Conservation (phyloP, 2,329 filamentous ascomycete genomes). For the Pseudogymnoascus sp. region DNA sequence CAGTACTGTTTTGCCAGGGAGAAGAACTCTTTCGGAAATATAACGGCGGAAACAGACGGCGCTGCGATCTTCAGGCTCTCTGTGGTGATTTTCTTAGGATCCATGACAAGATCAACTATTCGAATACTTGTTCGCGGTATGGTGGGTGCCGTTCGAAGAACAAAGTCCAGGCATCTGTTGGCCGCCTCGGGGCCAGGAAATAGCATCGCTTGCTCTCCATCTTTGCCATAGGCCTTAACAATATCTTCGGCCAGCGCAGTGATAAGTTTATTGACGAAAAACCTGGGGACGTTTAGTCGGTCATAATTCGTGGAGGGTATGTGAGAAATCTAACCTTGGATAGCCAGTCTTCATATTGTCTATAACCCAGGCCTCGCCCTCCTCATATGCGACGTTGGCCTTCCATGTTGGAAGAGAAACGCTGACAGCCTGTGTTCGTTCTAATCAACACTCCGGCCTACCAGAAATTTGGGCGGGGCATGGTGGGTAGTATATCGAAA, state of each 20-base stretch:
- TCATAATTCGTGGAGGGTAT: conserved; percentile 12
- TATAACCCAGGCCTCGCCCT: conserved; percentile 82
- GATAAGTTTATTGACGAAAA: conserved; percentile 85
- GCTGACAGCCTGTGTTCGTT: conserved; percentile 66
- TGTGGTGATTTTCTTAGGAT: conserved; percentile 44
- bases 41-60: conserved; percentile 58
- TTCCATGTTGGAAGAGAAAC: conserved; percentile 93
- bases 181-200: conserved; percentile 69
- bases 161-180: conserved; percentile 66
- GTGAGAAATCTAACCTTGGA: conserved; percentile 52
- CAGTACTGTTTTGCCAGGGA: conserved; percentile 84
- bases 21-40: conserved; percentile 62
- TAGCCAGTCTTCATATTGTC: conserved; percentile 83
- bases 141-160: conserved; percentile 50
- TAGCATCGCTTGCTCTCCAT: conserved; percentile 65
- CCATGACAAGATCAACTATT: conserved; percentile 56
- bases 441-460: conserved; percentile 6
- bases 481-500: conserved; percentile 13
- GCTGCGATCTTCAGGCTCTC: conserved; percentile 45
- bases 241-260: conserved; percentile 64
- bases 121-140: conserved; percentile 41
- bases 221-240: conserved; percentile 51
- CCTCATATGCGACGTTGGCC: conserved; percentile 87
- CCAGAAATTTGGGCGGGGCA: conserved; percentile 1
- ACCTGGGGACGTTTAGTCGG: conserved; percentile 42